A percentile compares a stretch with the other conserved stretches of the same genome.
These are phyloP conservation scores for Fusarium sp. DNA, from an alignment of 2,329 filamentous ascomycete species.

Conservation along the genomic window DNA sequence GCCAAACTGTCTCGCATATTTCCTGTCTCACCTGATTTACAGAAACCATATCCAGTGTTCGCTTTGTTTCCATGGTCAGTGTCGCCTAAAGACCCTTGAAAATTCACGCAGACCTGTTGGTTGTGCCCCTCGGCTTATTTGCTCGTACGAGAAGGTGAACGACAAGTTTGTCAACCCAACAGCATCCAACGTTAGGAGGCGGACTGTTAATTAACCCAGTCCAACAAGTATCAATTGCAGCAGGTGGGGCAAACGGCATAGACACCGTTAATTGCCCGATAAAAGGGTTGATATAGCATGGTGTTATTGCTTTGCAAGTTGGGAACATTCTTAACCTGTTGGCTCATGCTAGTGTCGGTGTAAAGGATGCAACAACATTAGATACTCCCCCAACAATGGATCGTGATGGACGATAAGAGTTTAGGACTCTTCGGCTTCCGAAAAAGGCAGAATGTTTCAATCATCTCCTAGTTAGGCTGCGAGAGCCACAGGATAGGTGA, in stretches of 20 bases:
- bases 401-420: background rate
- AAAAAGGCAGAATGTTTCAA: background rate
- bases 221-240: conserved; percentile 2
- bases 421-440: background rate
- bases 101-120: conserved; percentile 26
- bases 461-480: background rate
- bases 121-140: background rate
- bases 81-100: background rate
- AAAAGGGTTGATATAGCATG: background rate
- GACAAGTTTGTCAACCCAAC: conserved; percentile 26
- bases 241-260: background rate
- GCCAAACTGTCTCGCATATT: conserved; percentile 37
- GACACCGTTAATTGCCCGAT: background rate
- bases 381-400: background rate
- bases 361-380: background rate
- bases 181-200: conserved; percentile 1
- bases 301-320: background rate
- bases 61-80: background rate
- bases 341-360: background rate
- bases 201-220: conserved; percentile 18
- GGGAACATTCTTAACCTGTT: background rate
- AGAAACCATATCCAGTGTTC: background rate
- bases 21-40: conserved; percentile 43
- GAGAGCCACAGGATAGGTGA: background rate
- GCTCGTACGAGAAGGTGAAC: conserved; percentile 13